Conservation (phyloP, 2,329 filamentous ascomycete genomes). For the Alternaria panax region DNA sequence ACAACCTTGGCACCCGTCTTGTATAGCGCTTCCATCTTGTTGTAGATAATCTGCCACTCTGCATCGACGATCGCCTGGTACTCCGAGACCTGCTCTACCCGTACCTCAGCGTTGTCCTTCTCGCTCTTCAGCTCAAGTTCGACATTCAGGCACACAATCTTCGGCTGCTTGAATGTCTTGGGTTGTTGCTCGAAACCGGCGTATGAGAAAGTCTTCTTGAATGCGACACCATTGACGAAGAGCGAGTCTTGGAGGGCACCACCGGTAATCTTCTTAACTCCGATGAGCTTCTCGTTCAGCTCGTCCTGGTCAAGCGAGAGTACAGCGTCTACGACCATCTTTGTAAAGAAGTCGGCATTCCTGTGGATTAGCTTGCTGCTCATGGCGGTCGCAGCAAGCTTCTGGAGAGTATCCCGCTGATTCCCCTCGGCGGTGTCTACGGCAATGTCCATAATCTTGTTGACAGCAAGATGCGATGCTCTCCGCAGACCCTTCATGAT, state of each 20-base stretch:
- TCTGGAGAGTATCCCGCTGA: conserved; percentile 84
- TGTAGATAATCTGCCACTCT: conserved; percentile 99
- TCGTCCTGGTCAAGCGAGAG: conserved; percentile 95
- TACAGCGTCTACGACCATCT: conserved; percentile 97
- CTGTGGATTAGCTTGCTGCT: conserved; percentile 99
- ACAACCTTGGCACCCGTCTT: conserved; percentile 97
- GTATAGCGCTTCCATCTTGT: conserved; percentile 95
- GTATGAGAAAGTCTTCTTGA: conserved; percentile 99
- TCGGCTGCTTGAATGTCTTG: conserved; percentile 91
- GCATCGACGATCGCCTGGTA: conserved; percentile 99
- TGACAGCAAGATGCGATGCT: conserved; percentile 88
- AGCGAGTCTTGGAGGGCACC: conserved; percentile 95
- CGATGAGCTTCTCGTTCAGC: conserved; percentile 96
- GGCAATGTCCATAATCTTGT: conserved; percentile 98
- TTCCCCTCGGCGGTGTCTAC: conserved; percentile 83
- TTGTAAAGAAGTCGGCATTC: conserved; percentile 96
- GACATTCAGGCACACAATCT: conserved; percentile 97
- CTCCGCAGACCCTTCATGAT: conserved; percentile 96
- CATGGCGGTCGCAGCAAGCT: conserved; percentile 95
- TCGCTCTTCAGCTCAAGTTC: conserved; percentile 98
- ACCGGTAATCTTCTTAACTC: conserved; percentile 97
- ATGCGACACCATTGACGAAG: conserved; percentile 97
- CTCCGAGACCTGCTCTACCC: conserved; percentile 97
- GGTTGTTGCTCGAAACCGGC: conserved; percentile 99
- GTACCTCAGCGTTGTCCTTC: conserved; percentile 98